phyloP scores from a whole-genome alignment of 2,329 filamentous ascomycete species.

The Xylaria sp. region DNA sequence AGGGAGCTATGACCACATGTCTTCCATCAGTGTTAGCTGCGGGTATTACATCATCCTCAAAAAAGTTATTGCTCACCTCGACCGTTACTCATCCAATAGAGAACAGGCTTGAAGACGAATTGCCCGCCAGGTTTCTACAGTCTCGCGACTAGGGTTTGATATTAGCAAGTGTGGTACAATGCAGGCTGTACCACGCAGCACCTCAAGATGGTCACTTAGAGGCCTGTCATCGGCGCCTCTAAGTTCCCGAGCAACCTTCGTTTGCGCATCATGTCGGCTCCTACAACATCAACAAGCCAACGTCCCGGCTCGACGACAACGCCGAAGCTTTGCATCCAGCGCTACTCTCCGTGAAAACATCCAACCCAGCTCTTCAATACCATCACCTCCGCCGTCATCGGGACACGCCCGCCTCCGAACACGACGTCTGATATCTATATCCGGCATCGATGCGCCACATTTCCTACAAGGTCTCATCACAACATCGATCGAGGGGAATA shows the following conservation, averaged over 20 bases:
- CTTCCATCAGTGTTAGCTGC: not conserved
- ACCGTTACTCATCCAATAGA: not conserved
- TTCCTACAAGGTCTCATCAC: constrained; percentile 93
- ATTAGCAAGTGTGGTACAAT: constrained; percentile 15
- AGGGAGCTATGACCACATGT: constrained; percentile 15
- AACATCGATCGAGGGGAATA: constrained; percentile 63
- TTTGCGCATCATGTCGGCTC: constrained; percentile 47
- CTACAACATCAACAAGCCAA: constrained; percentile 18
- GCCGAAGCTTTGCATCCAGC: constrained; percentile 37
- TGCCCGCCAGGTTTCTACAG: not conserved
- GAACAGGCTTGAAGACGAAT: constrained; percentile 7
- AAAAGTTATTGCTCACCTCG: not conserved
- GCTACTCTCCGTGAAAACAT: constrained; percentile 9
- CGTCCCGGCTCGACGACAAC: constrained; percentile 23
- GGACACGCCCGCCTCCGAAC: constrained; percentile 70
- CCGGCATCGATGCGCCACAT: constrained; percentile 80
- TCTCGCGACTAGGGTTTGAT: not conserved
- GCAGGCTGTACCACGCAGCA: constrained; percentile 31
- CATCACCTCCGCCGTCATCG: constrained; percentile 53
- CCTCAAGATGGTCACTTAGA: constrained; percentile 30
- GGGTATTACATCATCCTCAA: constrained; percentile 4
- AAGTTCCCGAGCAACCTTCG: constrained; percentile 36
- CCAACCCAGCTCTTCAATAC: constrained; percentile 38
- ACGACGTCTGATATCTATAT: constrained; percentile 81
- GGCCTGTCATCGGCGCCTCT: constrained; percentile 22